These are phyloP conservation scores for Podospora appendiculata DNA, from an alignment of 495 filamentous ascomycete genomes.

Conservation along the genomic window DNA sequence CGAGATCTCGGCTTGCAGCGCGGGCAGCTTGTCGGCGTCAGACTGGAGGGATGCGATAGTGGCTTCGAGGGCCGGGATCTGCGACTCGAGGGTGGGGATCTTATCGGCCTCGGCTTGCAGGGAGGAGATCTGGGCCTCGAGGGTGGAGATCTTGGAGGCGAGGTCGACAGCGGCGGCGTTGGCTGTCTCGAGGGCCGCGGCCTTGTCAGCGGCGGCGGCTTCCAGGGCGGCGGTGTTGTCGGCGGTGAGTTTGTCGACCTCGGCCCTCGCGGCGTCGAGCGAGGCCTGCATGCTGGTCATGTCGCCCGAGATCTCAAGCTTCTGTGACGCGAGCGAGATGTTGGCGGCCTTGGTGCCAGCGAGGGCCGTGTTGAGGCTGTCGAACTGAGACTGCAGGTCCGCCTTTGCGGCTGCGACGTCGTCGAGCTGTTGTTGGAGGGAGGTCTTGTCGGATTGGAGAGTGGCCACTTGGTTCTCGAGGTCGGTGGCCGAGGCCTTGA, in stretches of 20 bases:
- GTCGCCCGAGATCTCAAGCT: constrained; percentile 18
- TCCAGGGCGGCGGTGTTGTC: constrained; percentile 19
- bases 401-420: constrained; percentile 12
- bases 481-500: constrained; percentile 9
- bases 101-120: constrained; percentile 29
- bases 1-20: constrained; percentile 18
- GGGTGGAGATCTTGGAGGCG: constrained; percentile 11
- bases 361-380: constrained; percentile 21
- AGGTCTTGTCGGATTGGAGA: constrained; percentile 27
- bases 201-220: constrained; percentile 23
- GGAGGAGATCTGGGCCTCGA: constrained; percentile 21
- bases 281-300: constrained; percentile 10
- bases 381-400: constrained; percentile 13
- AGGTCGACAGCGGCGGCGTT: constrained; percentile 22
- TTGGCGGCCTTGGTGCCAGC: constrained; percentile 23
- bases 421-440: constrained; percentile 24
- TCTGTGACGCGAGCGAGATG: constrained; percentile 22
- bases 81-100: constrained; percentile 18
- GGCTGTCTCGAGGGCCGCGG: constrained; percentile 5
- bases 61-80: constrained; percentile 22
- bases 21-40: constrained; percentile 9
- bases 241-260: constrained; percentile 16
- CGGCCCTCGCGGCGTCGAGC: constrained; percentile 16
- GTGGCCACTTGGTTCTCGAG: constrained; percentile 22
- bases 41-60: constrained; percentile 13